Conservation (phyloP, 1,284 basidiomycete genomes). For the Sporisorium iseilematis-ciliati region DNA sequence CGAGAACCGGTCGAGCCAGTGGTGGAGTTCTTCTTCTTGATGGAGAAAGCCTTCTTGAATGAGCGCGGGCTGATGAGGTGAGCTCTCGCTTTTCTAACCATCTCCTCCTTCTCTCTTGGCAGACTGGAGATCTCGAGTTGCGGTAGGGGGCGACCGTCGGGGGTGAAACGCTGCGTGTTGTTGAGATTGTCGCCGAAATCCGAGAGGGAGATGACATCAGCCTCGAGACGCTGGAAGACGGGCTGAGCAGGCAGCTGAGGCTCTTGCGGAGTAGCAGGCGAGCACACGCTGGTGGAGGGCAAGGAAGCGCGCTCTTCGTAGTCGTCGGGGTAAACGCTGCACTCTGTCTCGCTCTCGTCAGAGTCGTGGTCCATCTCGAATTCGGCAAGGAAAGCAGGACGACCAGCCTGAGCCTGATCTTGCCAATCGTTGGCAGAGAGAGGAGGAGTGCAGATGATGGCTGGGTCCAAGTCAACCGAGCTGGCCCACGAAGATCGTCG, state of each 20-base stretch:
- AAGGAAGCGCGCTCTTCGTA: slow-evolving; percentile 5
- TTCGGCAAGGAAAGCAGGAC: slow-evolving; percentile 40
- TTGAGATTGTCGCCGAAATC: slow-evolving; percentile 12
- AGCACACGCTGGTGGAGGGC: not conserved
- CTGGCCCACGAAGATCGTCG: slow-evolving; percentile 46
- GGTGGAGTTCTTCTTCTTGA: slow-evolving; percentile 27
- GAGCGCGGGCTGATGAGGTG: slow-evolving; percentile 38
- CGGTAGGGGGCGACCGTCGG: slow-evolving; percentile 20
- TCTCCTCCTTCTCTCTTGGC: slow-evolving; percentile 43
- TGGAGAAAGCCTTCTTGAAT: slow-evolving; percentile 46
- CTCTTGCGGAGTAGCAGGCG: not conserved
- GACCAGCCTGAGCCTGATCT: slow-evolving; percentile 4
- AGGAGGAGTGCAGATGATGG: slow-evolving; percentile 42
- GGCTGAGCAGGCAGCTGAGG: slow-evolving; percentile 20
- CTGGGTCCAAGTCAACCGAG: slow-evolving; percentile 42
- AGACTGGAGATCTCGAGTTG: slow-evolving; percentile 35
- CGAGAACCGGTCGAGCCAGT: slow-evolving; percentile 19
- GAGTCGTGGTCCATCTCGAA: slow-evolving; percentile 40
- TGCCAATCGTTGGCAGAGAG: slow-evolving; percentile 29
- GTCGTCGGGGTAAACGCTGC: slow-evolving; percentile 29
- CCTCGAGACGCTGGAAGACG: slow-evolving; percentile 44
- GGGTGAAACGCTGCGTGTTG: slow-evolving; percentile 9
- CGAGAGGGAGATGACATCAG: slow-evolving; percentile 19
- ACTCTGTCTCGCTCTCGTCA: slow-evolving; percentile 46
- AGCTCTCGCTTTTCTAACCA: slow-evolving; percentile 21